Evolutionary conservation across 2,329 filamentous ascomycete genomes (phyloP).

Genomic region (Colletotrichum sp.): DNA sequence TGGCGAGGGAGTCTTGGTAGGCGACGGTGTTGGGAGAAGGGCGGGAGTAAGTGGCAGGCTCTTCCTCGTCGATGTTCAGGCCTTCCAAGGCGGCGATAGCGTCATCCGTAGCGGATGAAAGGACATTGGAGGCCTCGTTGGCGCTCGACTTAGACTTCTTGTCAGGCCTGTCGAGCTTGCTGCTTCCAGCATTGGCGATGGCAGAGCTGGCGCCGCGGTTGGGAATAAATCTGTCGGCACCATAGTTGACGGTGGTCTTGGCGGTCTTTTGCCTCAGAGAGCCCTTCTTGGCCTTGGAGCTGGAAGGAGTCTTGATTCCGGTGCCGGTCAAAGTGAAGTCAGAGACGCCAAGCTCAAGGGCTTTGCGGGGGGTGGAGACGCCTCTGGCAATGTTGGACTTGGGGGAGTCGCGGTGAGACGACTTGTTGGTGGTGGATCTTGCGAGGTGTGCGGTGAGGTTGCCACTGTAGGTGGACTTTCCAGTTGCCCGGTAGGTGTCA

Average conservation of each 20-base stretch:
- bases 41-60: slow-evolving; percentile 72
- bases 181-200: slow-evolving; percentile 79
- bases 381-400: slow-evolving; percentile 92
- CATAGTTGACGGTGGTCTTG: slow-evolving; percentile 83
- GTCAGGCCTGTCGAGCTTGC: slow-evolving; percentile 78
- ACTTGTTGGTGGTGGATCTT: slow-evolving; percentile 68
- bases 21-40: slow-evolving; percentile 87
- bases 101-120: slow-evolving; percentile 82
- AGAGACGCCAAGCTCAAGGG: slow-evolving; percentile 86
- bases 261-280: slow-evolving; percentile 56
- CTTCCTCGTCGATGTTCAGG: slow-evolving; percentile 76
- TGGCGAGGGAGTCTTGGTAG: slow-evolving; percentile 89
- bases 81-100: slow-evolving; percentile 79
- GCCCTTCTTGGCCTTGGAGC: slow-evolving; percentile 61
- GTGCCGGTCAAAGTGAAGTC: slow-evolving; percentile 92
- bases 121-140: slow-evolving; percentile 74
- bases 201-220: slow-evolving; percentile 91
- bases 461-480: slow-evolving; percentile 80
- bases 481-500: slow-evolving; percentile 53
- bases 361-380: slow-evolving; percentile 78
- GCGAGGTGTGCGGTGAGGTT: slow-evolving; percentile 82
- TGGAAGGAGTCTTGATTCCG: slow-evolving; percentile 68
- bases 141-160: slow-evolving; percentile 75
- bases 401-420: slow-evolving; percentile 81
- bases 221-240: slow-evolving; percentile 93